Evolutionary conservation across 305 asterid species (phyloP).

Genomic region (Solanum hybrid): DNA sequence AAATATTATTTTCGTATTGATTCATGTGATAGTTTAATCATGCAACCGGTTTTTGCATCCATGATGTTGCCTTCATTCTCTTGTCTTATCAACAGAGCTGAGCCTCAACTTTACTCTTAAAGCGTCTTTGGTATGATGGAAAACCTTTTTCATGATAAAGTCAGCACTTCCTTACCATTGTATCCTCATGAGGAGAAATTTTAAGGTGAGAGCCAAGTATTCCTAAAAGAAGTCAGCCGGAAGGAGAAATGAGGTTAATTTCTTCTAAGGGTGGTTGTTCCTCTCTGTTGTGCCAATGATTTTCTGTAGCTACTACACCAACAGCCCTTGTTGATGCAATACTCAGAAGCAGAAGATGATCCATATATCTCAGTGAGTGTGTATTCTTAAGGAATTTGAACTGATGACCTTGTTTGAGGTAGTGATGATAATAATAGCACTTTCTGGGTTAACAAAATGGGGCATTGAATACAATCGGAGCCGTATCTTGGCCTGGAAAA

Average conservation of each 20-base stretch:
- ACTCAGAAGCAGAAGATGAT: neutral
- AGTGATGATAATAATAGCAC: neutral
- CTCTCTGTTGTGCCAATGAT: neutral
- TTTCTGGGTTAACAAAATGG: neutral
- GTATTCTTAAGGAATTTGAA: neutral
- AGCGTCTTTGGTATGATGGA: neutral
- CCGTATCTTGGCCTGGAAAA: slow-evolving; percentile 6
- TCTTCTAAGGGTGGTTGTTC: neutral
- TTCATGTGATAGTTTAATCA: neutral
- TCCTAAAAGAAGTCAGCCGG: neutral
- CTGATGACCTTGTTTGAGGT: neutral
- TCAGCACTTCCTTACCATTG: neutral
- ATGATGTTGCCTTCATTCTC: neutral
- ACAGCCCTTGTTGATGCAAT: neutral
- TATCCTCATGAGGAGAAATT: neutral
- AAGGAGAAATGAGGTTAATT: neutral
- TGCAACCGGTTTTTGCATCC: neutral
- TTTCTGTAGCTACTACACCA: neutral
- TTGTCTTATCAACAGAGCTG: slow-evolving; percentile 1
- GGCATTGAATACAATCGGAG: neutral
- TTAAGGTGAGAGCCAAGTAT: neutral
- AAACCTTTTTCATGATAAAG: neutral
- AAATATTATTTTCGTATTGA: neutral
- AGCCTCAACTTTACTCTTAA: slow-evolving; percentile 6
- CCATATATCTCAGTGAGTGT: neutral